Conservation (phyloP, 768 basidiomycete species). For the Boletus vinaceobasis region DNA sequence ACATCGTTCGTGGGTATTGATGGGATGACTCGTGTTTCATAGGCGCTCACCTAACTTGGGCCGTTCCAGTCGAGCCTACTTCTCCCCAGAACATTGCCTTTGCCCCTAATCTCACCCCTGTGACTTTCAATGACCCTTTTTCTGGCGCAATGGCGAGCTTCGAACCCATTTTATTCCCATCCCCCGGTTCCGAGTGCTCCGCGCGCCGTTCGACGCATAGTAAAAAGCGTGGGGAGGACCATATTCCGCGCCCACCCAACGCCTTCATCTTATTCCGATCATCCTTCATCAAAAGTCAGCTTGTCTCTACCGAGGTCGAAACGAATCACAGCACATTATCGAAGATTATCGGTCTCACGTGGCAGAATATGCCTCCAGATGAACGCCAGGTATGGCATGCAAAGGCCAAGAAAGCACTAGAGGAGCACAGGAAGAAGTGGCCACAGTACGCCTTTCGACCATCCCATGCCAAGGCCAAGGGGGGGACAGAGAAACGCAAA, state of each 20-base stretch:
- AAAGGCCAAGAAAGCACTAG: conserved; percentile 69
- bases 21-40: conserved; percentile 13
- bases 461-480: conserved; percentile 39
- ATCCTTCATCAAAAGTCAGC: conserved; percentile 75
- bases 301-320: conserved; percentile 74
- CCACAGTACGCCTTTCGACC: conserved; percentile 77
- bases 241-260: conserved; percentile 82
- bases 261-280: conserved; percentile 87
- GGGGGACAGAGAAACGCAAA: conserved; percentile 31
- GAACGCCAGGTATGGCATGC: conserved; percentile 75
- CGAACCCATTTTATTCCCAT: conserved; percentile 59
- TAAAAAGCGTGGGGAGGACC: conserved; percentile 69
- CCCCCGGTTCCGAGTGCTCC: conserved; percentile 31
- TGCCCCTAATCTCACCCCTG: conserved; percentile 55
- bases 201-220: conserved; percentile 51
- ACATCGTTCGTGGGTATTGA: conserved; percentile 4
- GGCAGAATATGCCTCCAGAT: conserved; percentile 74
- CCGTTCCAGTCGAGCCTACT: conserved; percentile 39
- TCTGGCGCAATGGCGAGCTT: conserved; percentile 34
- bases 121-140: conserved; percentile 51
- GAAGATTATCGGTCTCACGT: conserved; percentile 81
- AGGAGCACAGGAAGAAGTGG: conserved; percentile 68
- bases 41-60: conserved; percentile 48
- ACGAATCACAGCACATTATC: conserved; percentile 81
- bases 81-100: conserved; percentile 47